These are phyloP conservation scores for Aaosphaeria pasadenensis DNA, from an alignment of 2,329 filamentous ascomycete genomes.

Conservation along the genomic window DNA sequence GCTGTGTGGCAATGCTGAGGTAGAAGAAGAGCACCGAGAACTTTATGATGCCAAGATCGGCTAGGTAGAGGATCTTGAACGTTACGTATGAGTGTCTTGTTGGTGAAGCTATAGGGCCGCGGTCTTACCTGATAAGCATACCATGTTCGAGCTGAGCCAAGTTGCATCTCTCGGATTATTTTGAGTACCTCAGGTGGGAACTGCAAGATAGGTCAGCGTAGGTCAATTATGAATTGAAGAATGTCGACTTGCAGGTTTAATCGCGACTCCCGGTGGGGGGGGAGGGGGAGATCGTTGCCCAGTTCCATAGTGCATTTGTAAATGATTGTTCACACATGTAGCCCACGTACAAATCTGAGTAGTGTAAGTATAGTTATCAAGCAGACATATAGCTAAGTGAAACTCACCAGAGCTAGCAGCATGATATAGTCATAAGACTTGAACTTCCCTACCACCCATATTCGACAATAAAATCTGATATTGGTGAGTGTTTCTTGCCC, in stretches of 20 bases:
- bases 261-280: too few species aligned
- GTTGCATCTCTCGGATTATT: background rate
- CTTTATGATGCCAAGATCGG: slow-evolving; percentile 21
- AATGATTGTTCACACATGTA: slow-evolving; percentile 24
- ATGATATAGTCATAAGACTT: slow-evolving; percentile 24
- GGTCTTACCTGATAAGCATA: slow-evolving; percentile 14
- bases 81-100: background rate
- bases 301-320: slow-evolving; percentile 21
- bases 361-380: background rate
- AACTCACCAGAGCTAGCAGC: slow-evolving; percentile 16
- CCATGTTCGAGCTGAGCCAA: slow-evolving; percentile 16
- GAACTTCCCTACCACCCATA: slow-evolving; percentile 19
- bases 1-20: slow-evolving; percentile 18
- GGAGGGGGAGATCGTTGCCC: slow-evolving; percentile 6
- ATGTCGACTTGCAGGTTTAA: too few species aligned
- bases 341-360: slow-evolving; percentile 24
- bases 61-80: slow-evolving; percentile 17
- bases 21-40: slow-evolving; percentile 25
- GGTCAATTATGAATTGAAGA: too few species aligned
- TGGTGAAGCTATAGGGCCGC: background rate
- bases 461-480: slow-evolving; percentile 22
- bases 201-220: background rate
- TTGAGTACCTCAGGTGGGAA: background rate
- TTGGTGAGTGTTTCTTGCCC: background rate
- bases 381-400: background rate